These are phyloP conservation scores for Paraleonurus japonicus DNA, from an alignment of 257 asterid species.

Conservation along the genomic window DNA sequence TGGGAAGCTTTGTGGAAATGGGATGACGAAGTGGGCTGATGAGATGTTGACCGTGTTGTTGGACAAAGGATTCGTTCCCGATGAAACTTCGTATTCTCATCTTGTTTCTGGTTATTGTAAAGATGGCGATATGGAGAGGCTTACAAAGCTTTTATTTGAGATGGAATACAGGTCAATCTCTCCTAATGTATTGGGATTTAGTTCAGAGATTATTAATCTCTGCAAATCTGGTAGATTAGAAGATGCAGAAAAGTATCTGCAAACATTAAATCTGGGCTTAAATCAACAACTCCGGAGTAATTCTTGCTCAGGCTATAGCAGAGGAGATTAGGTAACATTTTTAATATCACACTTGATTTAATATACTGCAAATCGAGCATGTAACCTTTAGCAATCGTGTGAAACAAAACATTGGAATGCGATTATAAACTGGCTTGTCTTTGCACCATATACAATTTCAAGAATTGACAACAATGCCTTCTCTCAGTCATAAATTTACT, in stretches of 20 bases:
- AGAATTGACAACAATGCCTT: background rate
- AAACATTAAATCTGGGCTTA: constrained; percentile 32
- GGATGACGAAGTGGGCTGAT: constrained; percentile 52
- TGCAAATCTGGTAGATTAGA: constrained; percentile 51
- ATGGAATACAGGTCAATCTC: constrained; percentile 61
- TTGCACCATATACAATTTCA: constrained; percentile 1
- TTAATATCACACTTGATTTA: background rate
- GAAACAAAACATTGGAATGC: background rate
- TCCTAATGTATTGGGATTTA: constrained; percentile 37
- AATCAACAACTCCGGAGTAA: background rate
- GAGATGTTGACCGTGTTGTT: constrained; percentile 55
- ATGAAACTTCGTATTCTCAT: constrained; percentile 45
- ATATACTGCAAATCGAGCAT: background rate
- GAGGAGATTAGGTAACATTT: background rate
- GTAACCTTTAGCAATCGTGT: background rate
- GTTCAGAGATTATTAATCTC: constrained; percentile 40
- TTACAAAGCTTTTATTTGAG: constrained; percentile 59
- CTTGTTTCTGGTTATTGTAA: constrained; percentile 62
- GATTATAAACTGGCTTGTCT: background rate
- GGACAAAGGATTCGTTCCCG: constrained; percentile 61
- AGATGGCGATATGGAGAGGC: constrained; percentile 44
- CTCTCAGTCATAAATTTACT: background rate
- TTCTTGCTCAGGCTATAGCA: background rate
- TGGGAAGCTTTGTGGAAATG: constrained; percentile 51
- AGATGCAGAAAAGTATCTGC: constrained; percentile 52